Conservation (phyloP, 1,139 yeast genomes). For the Ashbya aceris region DNA sequence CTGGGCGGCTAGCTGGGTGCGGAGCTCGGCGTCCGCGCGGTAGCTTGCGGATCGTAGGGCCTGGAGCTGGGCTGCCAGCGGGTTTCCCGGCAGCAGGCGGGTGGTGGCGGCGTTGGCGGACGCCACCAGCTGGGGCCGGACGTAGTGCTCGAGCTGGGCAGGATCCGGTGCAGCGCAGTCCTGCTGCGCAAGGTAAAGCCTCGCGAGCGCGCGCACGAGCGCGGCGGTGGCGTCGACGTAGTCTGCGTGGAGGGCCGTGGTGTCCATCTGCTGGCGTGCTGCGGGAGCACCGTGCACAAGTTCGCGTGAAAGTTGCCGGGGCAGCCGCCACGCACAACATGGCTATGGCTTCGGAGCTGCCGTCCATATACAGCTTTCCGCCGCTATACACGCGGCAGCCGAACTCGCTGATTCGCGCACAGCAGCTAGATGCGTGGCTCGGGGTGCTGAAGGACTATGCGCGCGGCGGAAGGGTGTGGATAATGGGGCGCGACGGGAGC, state of each 20-base stretch:
- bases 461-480: constrained; percentile 45
- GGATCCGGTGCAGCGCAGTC: constrained; percentile 7
- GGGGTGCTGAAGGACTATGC: constrained; percentile 51
- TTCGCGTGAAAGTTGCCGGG: too few species aligned
- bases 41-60: not conserved
- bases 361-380: constrained; percentile 76
- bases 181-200: constrained; percentile 18
- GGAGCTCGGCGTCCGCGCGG: constrained; percentile 3
- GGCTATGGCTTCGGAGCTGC: constrained; percentile 30
- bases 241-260: constrained; percentile 16
- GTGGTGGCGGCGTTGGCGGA: not conserved
- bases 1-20: not conserved
- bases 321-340: too few species aligned
- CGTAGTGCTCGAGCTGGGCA: not conserved
- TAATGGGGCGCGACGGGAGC: constrained; percentile 35
- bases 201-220: constrained; percentile 19
- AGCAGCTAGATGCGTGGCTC: constrained; percentile 59
- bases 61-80: not conserved
- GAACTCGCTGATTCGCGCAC: constrained; percentile 64
- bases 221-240: constrained; percentile 20
- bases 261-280: constrained; percentile 4
- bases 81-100: not conserved
- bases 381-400: constrained; percentile 90
- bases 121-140: not conserved
- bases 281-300: too few species aligned